phyloP scores from a whole-genome alignment of 768 basidiomycete species.

The Macrolepiota albuminosa region DNA sequence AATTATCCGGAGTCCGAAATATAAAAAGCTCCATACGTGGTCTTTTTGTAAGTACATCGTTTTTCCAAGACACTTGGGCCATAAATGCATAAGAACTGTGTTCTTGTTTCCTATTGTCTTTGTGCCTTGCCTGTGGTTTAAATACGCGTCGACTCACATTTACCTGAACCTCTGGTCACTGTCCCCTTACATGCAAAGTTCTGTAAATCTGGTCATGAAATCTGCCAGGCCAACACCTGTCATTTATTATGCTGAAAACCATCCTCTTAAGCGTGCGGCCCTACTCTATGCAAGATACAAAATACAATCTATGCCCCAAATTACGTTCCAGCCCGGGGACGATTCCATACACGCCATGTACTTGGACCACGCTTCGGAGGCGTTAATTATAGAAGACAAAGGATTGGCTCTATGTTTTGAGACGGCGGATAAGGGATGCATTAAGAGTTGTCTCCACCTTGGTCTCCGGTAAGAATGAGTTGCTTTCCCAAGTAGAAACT shows the following conservation, averaged over 20 bases:
- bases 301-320: not conserved
- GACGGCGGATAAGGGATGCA: not conserved
- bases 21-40: not conserved
- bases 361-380: not conserved
- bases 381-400: not conserved
- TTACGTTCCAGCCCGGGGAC: not conserved
- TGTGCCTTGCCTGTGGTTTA: not conserved
- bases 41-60: not conserved
- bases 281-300: not conserved
- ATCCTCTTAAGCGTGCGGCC: not conserved
- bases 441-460: not conserved
- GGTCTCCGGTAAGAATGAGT: not conserved
- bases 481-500: not conserved
- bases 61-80: not conserved
- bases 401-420: not conserved
- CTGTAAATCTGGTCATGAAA: not conserved
- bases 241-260: not conserved
- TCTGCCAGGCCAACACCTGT: not conserved
- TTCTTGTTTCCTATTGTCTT: not conserved
- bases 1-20: not conserved
- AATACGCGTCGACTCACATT: not conserved
- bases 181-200: not conserved
- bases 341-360: not conserved
- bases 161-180: not conserved
- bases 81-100: not conserved